phyloP scores from a whole-genome alignment of 768 basidiomycete genomes.

The Sistotremastrum niveocremeum region DNA sequence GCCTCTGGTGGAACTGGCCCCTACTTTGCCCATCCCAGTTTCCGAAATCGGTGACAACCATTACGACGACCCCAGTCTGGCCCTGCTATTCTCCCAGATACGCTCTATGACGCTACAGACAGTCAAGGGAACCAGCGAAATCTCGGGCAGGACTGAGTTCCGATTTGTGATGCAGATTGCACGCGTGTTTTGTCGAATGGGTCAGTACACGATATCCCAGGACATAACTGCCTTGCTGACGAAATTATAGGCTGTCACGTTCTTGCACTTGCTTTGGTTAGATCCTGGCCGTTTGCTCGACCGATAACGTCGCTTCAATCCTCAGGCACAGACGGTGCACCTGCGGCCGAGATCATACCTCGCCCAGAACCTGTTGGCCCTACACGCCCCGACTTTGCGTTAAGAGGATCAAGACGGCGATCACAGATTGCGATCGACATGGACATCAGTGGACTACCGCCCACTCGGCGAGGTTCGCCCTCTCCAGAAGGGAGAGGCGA shows the following conservation, averaged over 20 bases:
- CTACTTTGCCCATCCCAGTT: constrained; percentile 37
- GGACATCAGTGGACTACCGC: constrained; percentile 52
- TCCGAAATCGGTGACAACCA: constrained; percentile 68
- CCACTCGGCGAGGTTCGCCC: constrained; percentile 43
- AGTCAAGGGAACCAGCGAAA: constrained; percentile 83
- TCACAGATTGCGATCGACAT: constrained; percentile 85
- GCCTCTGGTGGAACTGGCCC: constrained; percentile 61
- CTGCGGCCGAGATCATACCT: constrained; percentile 18
- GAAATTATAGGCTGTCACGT: constrained; percentile 76
- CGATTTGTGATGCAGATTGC: constrained; percentile 94
- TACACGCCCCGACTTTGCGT: constrained; percentile 38
- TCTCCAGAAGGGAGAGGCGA: constrained; percentile 29
- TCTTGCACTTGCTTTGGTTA: constrained; percentile 80
- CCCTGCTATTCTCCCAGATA: constrained; percentile 80
- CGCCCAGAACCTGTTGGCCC: constrained; percentile 33
- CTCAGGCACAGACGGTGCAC: constrained; percentile 8
- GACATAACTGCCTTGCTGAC: background rate
- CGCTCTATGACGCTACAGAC: constrained; percentile 87
- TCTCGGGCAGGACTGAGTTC: constrained; percentile 79
- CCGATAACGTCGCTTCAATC: constrained; percentile 22
- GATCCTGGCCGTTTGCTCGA: constrained; percentile 83
- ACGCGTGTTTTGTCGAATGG: constrained; percentile 89
- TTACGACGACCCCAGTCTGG: constrained; percentile 90
- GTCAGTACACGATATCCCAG: constrained; percentile 44
- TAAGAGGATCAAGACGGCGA: too few relatives aligned